A percentile compares a stretch with the other conserved stretches of the same genome.
These are phyloP conservation scores for Penicillium coffeae DNA, from an alignment of 495 filamentous ascomycete species.

Conservation along the genomic window DNA sequence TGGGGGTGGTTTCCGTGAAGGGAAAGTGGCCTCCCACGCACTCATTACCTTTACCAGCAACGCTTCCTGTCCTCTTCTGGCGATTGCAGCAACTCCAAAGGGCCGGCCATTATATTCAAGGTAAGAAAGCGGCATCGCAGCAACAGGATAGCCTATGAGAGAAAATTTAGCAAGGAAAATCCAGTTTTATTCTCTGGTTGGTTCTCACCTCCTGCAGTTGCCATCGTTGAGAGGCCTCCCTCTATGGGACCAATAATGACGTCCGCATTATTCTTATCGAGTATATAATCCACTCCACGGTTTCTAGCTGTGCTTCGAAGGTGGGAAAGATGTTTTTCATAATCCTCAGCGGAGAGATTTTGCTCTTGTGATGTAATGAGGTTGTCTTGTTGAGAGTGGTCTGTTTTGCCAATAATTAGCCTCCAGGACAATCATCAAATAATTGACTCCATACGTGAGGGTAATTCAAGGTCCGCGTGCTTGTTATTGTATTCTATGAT, in stretches of 20 bases:
- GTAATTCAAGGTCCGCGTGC: constrained; percentile 23
- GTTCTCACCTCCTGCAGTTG: constrained; percentile 8
- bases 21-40: constrained; percentile 25
- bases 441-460: constrained; percentile 12
- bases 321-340: constrained; percentile 6
- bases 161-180: neutral
- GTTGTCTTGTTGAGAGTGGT: constrained; percentile 11
- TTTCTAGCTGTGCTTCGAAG: constrained; percentile 6
- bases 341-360: constrained; percentile 6
- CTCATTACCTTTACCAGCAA: constrained; percentile 24
- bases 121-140: constrained; percentile 20
- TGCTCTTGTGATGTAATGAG: constrained; percentile 4
- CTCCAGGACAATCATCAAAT: neutral
- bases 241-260: constrained; percentile 13
- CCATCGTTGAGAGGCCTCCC: constrained; percentile 6
- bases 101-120: constrained; percentile 26
- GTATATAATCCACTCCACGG: constrained; percentile 5
- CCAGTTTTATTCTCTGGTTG: neutral
- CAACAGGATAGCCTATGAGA: constrained; percentile 18
- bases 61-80: constrained; percentile 14
- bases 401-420: neutral
- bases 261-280: constrained; percentile 5
- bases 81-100: constrained; percentile 17
- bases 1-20: constrained; percentile 8
- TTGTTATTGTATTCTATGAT: constrained; percentile 19